Evolutionary conservation across 2,329 filamentous ascomycete species (phyloP).

Genomic region (Ophiostoma quercus): DNA sequence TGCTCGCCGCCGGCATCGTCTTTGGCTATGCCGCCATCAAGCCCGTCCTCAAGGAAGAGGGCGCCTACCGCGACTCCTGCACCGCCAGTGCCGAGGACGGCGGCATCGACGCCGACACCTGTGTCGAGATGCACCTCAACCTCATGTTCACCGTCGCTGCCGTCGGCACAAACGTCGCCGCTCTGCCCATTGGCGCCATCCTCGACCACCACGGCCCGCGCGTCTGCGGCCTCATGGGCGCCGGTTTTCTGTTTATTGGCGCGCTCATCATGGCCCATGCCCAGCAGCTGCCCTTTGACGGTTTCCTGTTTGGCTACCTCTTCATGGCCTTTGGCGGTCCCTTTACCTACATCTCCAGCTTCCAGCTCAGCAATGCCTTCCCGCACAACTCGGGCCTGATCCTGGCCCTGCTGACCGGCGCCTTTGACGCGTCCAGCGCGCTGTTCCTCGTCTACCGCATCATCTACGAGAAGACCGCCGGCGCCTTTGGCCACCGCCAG

Average conservation of each 20-base stretch:
- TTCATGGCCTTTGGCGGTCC: constrained; percentile 73
- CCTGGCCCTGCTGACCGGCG: constrained; percentile 70
- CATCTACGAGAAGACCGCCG: constrained; percentile 51
- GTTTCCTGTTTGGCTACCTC: constrained; percentile 66
- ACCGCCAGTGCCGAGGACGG: constrained; percentile 24
- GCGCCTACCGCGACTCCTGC: constrained; percentile 64
- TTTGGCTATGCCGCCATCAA: constrained; percentile 85
- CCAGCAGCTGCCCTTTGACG: constrained; percentile 62
- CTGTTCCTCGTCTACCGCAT: constrained; percentile 71
- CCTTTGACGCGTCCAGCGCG: constrained; percentile 77
- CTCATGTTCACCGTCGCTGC: constrained; percentile 90
- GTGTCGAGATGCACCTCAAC: constrained; percentile 63
- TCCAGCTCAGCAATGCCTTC: constrained; percentile 81
- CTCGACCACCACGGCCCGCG: constrained; percentile 78
- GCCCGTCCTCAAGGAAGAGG: constrained; percentile 68
- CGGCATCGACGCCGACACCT: constrained; percentile 37
- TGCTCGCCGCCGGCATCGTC: constrained; percentile 68
- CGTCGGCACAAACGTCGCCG: constrained; percentile 80
- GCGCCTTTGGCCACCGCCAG: constrained; percentile 54
- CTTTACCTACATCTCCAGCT: constrained; percentile 76
- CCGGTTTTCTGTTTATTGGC: constrained; percentile 63
- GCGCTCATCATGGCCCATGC: constrained; percentile 67
- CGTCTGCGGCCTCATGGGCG: constrained; percentile 66
- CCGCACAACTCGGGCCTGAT: constrained; percentile 72
- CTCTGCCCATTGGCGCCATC: constrained; percentile 77